A percentile compares a stretch with the other conserved stretches of the same genome.
Conservation (phyloP, 83 land plant species). For the Larix sibirica region DNA sequence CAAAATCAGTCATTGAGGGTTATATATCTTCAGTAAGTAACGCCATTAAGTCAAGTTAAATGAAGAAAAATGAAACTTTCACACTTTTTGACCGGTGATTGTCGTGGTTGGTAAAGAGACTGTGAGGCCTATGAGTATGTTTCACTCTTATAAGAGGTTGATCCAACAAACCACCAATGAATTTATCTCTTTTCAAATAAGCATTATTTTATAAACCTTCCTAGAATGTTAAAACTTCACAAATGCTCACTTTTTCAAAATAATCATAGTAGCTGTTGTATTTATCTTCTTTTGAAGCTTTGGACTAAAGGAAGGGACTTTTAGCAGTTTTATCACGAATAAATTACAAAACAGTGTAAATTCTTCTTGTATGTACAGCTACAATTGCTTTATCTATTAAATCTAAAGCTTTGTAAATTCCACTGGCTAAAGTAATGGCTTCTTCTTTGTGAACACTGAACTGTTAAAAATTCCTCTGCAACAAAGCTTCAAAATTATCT, state of each 20-base stretch:
- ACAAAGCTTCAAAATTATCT: not conserved
- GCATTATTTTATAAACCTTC: not conserved
- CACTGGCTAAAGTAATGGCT: too few species aligned
- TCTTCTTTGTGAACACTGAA: not conserved
- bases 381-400: too few species aligned
- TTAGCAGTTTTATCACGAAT: slow-evolving; percentile 49
- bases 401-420: too few species aligned
- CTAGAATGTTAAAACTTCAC: not conserved
- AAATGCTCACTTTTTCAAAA: slow-evolving; percentile 56
- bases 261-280: slow-evolving; percentile 61
- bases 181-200: too few species aligned
- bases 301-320: slow-evolving; percentile 52
- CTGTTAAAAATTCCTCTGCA: not conserved
- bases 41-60: too few species aligned
- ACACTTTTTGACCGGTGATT: slow-evolving; percentile 4
- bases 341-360: slow-evolving; percentile 61
- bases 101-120: slow-evolving; percentile 52
- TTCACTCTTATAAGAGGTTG: slow-evolving; percentile 86
- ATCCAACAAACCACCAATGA: not conserved
- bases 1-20: not conserved
- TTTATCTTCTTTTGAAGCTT: too few species aligned
- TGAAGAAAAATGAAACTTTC: not conserved
- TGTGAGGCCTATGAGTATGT: slow-evolving; percentile 85
- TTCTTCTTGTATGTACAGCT: slow-evolving; percentile 77
- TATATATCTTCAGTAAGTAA: not conserved